These are phyloP conservation scores for Rheum nobile DNA, from an alignment of 148 eudicot genomes.

Conservation along the genomic window DNA sequence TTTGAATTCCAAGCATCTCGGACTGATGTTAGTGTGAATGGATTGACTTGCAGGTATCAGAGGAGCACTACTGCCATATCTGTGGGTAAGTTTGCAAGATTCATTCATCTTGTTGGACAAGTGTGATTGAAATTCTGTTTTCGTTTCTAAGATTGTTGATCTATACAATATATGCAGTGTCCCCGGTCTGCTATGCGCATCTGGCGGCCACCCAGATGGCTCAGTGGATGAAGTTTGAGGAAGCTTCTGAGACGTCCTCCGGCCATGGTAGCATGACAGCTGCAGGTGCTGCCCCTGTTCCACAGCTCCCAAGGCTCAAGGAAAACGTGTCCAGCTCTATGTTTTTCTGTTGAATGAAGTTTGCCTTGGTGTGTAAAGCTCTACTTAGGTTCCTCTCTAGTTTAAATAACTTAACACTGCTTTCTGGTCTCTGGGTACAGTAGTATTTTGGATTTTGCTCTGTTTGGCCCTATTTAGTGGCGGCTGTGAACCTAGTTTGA, in stretches of 20 bases:
- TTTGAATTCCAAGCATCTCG: neutral
- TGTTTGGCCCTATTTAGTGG: neutral
- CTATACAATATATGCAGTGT: too few relatives aligned
- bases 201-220: slow-evolving; percentile 81
- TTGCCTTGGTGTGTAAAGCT: neutral
- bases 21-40: neutral
- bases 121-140: too few relatives aligned
- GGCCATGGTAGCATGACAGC: slow-evolving; percentile 71
- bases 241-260: slow-evolving; percentile 55
- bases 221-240: slow-evolving; percentile 79
- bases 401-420: neutral
- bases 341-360: slow-evolving; percentile 53
- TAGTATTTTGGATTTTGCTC: neutral
- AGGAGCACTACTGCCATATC: slow-evolving; percentile 36
- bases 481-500: too few relatives aligned
- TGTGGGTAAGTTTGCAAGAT: slow-evolving; percentile 17
- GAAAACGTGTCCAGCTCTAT: slow-evolving; percentile 63
- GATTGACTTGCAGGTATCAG: slow-evolving; percentile 19
- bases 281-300: slow-evolving; percentile 54
- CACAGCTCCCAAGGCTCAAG: slow-evolving; percentile 63
- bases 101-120: neutral
- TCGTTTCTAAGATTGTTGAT: too few relatives aligned
- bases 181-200: slow-evolving; percentile 87
- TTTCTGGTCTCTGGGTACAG: neutral
- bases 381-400: neutral